These are phyloP conservation scores for Trypanosoma theileri DNA, from an alignment of 208 protist genomes.

Conservation along the genomic window DNA sequence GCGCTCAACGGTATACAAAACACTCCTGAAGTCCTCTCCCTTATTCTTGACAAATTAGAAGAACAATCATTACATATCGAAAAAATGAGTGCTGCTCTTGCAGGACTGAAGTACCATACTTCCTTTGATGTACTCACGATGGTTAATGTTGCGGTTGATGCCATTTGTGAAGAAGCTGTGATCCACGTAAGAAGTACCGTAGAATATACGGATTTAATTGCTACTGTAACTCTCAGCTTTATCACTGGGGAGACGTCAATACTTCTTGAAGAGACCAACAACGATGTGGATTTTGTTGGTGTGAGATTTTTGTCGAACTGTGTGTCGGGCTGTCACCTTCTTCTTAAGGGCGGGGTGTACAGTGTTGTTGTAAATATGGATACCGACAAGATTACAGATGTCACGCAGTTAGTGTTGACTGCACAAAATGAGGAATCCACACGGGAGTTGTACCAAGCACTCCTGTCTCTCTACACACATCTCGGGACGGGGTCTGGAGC, in stretches of 20 bases:
- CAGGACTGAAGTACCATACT: constrained; percentile 4
- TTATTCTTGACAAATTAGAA: constrained; percentile 20
- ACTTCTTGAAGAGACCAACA: constrained; percentile 12
- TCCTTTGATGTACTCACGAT: constrained; percentile 31
- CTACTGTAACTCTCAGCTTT: constrained; percentile 22
- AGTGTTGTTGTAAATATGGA: constrained; percentile 21
- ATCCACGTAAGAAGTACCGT: constrained; percentile 18
- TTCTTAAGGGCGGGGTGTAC: background rate
- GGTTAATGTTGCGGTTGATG: constrained; percentile 14
- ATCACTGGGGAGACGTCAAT: constrained; percentile 17
- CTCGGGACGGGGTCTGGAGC: too few species aligned
- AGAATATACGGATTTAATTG: constrained; percentile 19
- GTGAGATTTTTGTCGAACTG: constrained; percentile 8
- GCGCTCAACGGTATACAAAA: too few species aligned
- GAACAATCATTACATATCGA: constrained; percentile 18
- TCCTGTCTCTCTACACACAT: background rate
- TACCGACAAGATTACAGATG: constrained; percentile 27
- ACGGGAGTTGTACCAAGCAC: constrained; percentile 22
- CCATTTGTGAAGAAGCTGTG: constrained; percentile 14
- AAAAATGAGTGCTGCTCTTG: constrained; percentile 6
- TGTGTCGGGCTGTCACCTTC: constrained; percentile 18
- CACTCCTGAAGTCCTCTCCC: background rate
- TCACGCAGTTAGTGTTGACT: constrained; percentile 23
- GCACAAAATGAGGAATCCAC: constrained; percentile 12
- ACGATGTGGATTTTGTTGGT: constrained; percentile 18